These are phyloP conservation scores for Leishmania amazonensis DNA, from an alignment of 208 protist genomes.

Conservation along the genomic window DNA sequence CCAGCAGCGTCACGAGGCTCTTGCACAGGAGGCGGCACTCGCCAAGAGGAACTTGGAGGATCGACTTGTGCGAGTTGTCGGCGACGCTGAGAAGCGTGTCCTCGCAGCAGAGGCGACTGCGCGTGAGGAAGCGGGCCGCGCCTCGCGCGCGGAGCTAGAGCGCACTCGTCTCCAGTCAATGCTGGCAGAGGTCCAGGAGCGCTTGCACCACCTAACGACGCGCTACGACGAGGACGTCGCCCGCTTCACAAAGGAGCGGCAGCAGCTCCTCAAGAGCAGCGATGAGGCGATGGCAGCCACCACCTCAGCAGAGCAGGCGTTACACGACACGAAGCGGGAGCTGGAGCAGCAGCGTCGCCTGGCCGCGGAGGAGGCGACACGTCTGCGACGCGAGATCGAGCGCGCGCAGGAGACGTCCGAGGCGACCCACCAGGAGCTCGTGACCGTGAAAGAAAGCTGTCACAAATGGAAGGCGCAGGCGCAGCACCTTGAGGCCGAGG, in stretches of 20 bases:
- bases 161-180: constrained; percentile 57
- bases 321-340: constrained; percentile 34
- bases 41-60: constrained; percentile 37
- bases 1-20: constrained; percentile 35
- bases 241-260: constrained; percentile 46
- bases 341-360: constrained; percentile 37
- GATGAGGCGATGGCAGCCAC: constrained; percentile 27
- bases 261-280: constrained; percentile 47
- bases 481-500: constrained; percentile 39
- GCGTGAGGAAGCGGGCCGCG: constrained; percentile 48
- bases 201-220: constrained; percentile 45
- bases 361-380: constrained; percentile 27
- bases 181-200: constrained; percentile 61
- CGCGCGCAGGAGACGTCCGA: constrained; percentile 18
- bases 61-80: constrained; percentile 34
- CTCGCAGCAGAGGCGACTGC: constrained; percentile 54
- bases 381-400: constrained; percentile 24
- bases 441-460: constrained; percentile 25
- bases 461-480: constrained; percentile 36
- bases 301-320: constrained; percentile 28
- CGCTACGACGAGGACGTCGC: constrained; percentile 53
- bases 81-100: constrained; percentile 46
- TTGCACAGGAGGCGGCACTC: constrained; percentile 32
- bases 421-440: constrained; percentile 10
- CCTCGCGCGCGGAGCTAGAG: constrained; percentile 56